Base-by-base conservation (phyloP, 208 protist species). In the Crithidia sp. region DNA sequence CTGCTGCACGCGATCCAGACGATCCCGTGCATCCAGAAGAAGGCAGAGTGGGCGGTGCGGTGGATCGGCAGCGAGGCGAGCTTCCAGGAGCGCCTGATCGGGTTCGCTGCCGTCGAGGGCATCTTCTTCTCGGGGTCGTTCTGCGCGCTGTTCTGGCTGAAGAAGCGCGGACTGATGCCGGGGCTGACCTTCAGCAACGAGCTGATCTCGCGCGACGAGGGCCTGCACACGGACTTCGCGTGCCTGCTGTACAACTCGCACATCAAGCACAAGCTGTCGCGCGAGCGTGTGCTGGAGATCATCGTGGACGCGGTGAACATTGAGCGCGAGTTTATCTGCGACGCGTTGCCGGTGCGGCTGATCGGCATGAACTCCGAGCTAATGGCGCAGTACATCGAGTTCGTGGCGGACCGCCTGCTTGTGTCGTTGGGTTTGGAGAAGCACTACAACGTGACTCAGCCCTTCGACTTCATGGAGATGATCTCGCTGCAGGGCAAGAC, bases 381-480 rank as follows among this genome's bases (percentile, higher is more conserved):
- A 60, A 99, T 99, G 99, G 64, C 77, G 16, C 83, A 98, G 84
- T 99, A 99, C 95, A 99, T 99, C 87, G 97, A 99, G 86, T 99
- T 99, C 77, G 97, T 99, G 7, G 98, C 98, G 41, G 99, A 99
- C 86, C 92, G 99, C n/a, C 97, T 99, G 19, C 80, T 99, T 0
- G 86, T 98, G 43, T 85, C 94, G 0, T 88, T 99, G 12, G 98
- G 98, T 19, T 81, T 90, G 66, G 83, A 88, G 66, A 99, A 99
- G 84, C 71, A 96, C 69, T 99, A 98, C 90, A 97, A 99, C 64
- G 53, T 83, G n/a, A 79, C 77, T 60, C 99, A 99, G 86, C 99
- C 99, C 10, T 99, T 99, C 74, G 98, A 99, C 79, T 99, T 99
- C 89, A 99, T 99, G 99, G 99, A 99, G 78, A 94, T 99, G 84